phyloP scores from a whole-genome alignment of 441 rosid species.

The Adansonia grandidieri region DNA sequence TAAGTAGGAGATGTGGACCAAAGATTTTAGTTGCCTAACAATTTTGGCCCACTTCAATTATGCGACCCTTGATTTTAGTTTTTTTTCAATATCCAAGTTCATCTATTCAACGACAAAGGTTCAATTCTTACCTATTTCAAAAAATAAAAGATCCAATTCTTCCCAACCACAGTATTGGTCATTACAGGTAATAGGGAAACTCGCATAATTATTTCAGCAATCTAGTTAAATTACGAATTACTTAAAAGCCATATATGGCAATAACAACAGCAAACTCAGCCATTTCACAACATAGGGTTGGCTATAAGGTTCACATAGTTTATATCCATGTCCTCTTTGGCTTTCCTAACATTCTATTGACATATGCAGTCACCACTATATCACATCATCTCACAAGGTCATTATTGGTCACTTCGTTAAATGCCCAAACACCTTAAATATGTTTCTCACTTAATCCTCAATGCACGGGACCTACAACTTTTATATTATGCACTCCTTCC shows the following conservation, averaged over 20 bases:
- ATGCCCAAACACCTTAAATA: not conserved
- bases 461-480: not conserved
- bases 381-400: no score
- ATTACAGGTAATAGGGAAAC: not conserved
- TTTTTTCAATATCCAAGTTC: not conserved
- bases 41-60: not conserved
- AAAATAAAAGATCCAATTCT: not conserved
- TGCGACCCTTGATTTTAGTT: not conserved
- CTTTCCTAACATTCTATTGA: no score
- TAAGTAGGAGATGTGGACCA: not conserved
- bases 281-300: not conserved
- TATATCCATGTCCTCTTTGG: not conserved
- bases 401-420: no score
- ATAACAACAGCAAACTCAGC: not conserved
- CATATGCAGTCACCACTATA: no score
- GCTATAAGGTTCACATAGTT: not conserved
- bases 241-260: not conserved
- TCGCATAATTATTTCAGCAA: not conserved
- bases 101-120: not conserved
- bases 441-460: not conserved
- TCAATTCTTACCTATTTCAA: no score
- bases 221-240: not conserved
- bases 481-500: not conserved
- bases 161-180: not conserved
- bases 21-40: not conserved